Percentiles rank a stretch among this genome's conserved stretches.
Conservation (phyloP, 2,329 filamentous ascomycete genomes). For the Alternaria viburni region DNA sequence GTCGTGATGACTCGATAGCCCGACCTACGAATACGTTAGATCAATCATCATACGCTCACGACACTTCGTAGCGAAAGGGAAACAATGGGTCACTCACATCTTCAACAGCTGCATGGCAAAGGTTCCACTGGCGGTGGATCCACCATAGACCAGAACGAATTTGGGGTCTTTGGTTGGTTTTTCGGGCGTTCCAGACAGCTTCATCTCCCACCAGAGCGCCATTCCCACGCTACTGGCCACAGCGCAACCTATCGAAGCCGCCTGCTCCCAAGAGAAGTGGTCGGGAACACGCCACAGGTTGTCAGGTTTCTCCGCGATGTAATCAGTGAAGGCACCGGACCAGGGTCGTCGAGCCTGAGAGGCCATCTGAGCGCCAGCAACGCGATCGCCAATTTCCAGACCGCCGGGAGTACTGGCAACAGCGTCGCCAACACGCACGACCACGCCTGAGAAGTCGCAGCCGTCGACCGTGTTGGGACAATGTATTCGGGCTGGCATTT, state of each 20-base stretch:
- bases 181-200: not conserved
- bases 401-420: not conserved
- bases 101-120: not conserved
- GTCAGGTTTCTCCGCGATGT: not conserved
- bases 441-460: not conserved
- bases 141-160: not conserved
- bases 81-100: not conserved
- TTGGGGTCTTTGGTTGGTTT: not conserved
- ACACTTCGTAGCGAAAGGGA: not conserved
- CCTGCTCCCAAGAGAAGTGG: not conserved
- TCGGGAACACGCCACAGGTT: not conserved
- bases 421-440: not conserved
- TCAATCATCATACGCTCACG: not conserved
- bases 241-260: not conserved
- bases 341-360: not conserved
- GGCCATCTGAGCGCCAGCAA: not conserved
- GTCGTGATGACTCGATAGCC: not conserved
- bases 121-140: not conserved
- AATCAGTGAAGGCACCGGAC: not conserved
- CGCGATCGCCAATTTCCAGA: not conserved
- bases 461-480: not conserved
- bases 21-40: not conserved
- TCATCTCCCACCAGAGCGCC: not conserved
- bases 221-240: not conserved
- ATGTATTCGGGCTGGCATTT: not conserved